Percentiles rank a stretch among this genome's conserved stretches.
These are phyloP conservation scores for Purshia tridentata DNA, from an alignment of 306 rosid genomes.

Conservation along the genomic window DNA sequence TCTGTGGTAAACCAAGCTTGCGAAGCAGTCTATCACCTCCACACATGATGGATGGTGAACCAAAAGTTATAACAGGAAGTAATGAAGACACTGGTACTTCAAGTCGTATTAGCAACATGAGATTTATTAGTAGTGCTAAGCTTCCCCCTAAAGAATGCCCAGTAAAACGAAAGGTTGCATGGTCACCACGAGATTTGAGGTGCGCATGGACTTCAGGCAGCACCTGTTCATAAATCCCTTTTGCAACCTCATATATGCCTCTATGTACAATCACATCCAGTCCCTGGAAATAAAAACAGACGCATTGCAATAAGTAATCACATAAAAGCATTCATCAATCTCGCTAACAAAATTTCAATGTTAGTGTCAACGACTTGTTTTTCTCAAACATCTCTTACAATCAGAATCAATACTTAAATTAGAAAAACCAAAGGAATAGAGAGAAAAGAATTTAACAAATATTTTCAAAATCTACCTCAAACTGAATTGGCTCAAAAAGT, in stretches of 20 bases:
- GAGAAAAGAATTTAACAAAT: not conserved
- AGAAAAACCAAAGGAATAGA: not conserved
- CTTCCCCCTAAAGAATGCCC: constrained; percentile 99
- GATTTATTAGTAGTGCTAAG: constrained; percentile 78
- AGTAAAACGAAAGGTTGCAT: constrained; percentile 73
- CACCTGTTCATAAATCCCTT: constrained; percentile 88
- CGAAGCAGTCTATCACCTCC: constrained; percentile 79
- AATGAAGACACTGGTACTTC: constrained; percentile 71
- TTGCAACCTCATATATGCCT: constrained; percentile 98
- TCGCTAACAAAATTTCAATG: not conserved
- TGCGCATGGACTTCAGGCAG: constrained; percentile 76
- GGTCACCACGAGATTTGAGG: constrained; percentile 57
- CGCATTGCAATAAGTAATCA: not conserved
- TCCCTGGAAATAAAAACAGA: constrained; percentile 40
- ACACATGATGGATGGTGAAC: constrained; percentile 91
- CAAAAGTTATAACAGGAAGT: constrained; percentile 91
- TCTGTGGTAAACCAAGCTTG: constrained; percentile 68
- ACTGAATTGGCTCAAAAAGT: constrained; percentile 83
- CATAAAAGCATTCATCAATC: not conserved
- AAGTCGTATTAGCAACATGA: constrained; percentile 76
- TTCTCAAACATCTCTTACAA: not conserved
- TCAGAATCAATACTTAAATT: not conserved
- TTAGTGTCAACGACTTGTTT: not conserved
- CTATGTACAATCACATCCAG: constrained; percentile 82
- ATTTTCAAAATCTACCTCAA: constrained; percentile 60